Conservation (phyloP, 169 alveolate genomes). For the Eimeria maxima region DNA sequence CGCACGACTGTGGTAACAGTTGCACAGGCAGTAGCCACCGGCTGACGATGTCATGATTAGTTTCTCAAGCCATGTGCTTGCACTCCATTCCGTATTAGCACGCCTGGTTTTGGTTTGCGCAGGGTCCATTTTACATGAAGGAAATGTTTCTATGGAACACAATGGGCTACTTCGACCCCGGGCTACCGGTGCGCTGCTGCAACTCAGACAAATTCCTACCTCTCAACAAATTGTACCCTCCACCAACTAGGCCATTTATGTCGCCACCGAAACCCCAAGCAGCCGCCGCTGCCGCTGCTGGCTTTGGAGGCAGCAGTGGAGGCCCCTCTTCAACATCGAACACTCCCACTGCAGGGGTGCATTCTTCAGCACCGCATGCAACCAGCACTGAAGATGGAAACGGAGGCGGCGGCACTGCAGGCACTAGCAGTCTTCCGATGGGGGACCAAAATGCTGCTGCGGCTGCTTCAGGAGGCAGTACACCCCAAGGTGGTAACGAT, state of each 20-base stretch:
- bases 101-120: neutral
- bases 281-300: slow-evolving; percentile 66
- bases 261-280: slow-evolving; percentile 86
- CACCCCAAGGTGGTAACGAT: slow-evolving; percentile 58
- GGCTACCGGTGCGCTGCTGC: slow-evolving; percentile 88
- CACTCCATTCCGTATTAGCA: no score
- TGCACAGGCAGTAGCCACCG: neutral
- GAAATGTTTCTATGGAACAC: slow-evolving; percentile 87
- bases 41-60: no score
- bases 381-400: slow-evolving; percentile 27
- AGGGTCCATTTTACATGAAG: slow-evolving; percentile 87
- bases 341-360: slow-evolving; percentile 22
- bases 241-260: slow-evolving; percentile 86
- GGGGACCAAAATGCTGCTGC: slow-evolving; percentile 66
- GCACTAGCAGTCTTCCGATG: neutral
- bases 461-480: slow-evolving; percentile 31
- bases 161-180: slow-evolving; percentile 88
- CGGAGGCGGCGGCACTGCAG: slow-evolving; percentile 32
- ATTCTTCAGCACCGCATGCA: neutral
- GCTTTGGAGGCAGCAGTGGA: slow-evolving; percentile 38
- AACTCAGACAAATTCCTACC: slow-evolving; percentile 86
- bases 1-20: neutral
- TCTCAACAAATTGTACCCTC: slow-evolving; percentile 86
- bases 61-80: no score
- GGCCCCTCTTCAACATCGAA: slow-evolving; percentile 23